Evolutionary conservation across 495 filamentous ascomycete genomes (phyloP), one percentile per base, ranked within the genome.

Genomic region (Penicillium egyptiacum): DNA sequence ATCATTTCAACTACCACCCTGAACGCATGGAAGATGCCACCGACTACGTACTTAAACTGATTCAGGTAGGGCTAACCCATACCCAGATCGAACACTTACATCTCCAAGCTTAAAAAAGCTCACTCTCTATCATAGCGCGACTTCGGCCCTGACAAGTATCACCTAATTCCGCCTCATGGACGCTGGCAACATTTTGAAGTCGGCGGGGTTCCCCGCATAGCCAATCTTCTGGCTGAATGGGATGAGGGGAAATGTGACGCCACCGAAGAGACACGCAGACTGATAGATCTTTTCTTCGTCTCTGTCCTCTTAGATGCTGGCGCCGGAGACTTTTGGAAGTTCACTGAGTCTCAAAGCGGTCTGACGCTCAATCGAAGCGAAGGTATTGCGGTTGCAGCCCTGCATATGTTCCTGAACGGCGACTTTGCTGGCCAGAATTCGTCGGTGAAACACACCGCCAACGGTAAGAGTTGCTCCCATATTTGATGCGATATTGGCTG

Each of bases 271-370:
- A 88, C 86, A 30, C 86, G 90, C 26, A 81, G 91, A 54, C 77
- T 95, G 49, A 75, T 95, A 37, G 91, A 96, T 65, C 79, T 96
- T 16, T 95, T 95, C 74, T 78, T 95, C 45, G 87, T 95, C 53
- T 92, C 91, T n/a, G 91, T 96, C 16, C 78, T 96, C 42, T 82
- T 96, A 5, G 91, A 96, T 70, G 91, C 91, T 4, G 91, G 91
- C 4, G 90, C 91, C 1, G 91, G 91, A 23, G 88, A 87, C 14
- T 72, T 76, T 25, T 96, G 91, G 91, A 69, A 69, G 4, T 85
- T 80, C 56, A 73, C 69, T 1, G 82, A 82, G 61, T 78, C 80
- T 8, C 73, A 70, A 33, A 79, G 74, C 7, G 79, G 74, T 16
- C 64, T 71, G 33, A 55, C 71, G 1, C 82, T 79, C 50, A 73